Evolutionary conservation across 495 filamentous ascomycete species (phyloP).

Genomic region (Aspergillus cristatus): DNA sequence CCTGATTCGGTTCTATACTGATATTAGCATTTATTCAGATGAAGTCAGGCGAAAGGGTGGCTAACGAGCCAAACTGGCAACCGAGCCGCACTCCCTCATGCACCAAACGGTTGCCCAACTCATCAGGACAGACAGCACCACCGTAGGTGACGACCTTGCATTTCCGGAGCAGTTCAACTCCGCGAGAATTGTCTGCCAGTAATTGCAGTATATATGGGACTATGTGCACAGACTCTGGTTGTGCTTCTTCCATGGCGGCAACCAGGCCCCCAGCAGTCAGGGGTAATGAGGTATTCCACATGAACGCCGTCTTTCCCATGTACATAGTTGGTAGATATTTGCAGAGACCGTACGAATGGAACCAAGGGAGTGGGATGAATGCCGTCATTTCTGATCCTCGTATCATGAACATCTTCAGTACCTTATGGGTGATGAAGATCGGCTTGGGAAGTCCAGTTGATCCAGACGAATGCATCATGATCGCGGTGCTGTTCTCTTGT

Average conservation of each 20-base stretch:
- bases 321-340: slow-evolving; percentile 42
- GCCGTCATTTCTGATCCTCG: slow-evolving; percentile 31
- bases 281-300: slow-evolving; percentile 45
- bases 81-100: slow-evolving; percentile 38
- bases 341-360: slow-evolving; percentile 42
- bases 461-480: slow-evolving; percentile 51
- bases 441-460: slow-evolving; percentile 52
- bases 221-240: slow-evolving; percentile 41
- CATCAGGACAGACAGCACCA: slow-evolving; percentile 47
- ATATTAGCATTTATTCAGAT: too few relatives aligned
- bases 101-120: slow-evolving; percentile 46
- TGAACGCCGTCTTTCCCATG: slow-evolving; percentile 38
- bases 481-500: slow-evolving; percentile 23
- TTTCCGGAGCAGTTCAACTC: slow-evolving; percentile 33
- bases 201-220: slow-evolving; percentile 52
- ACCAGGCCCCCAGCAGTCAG: slow-evolving; percentile 42
- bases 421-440: slow-evolving; percentile 29
- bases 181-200: slow-evolving; percentile 37
- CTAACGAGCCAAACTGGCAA: slow-evolving; percentile 45
- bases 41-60: too few relatives aligned
- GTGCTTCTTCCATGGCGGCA: slow-evolving; percentile 35
- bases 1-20: slow-evolving; percentile 49
- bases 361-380: slow-evolving; percentile 49
- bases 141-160: slow-evolving; percentile 42
- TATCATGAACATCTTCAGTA: slow-evolving; percentile 29